A percentile compares a stretch with the other conserved stretches of the same genome.
These are phyloP conservation scores for Aspergillus sp. DNA, from an alignment of 2,329 filamentous ascomycete species.

Conservation along the genomic window DNA sequence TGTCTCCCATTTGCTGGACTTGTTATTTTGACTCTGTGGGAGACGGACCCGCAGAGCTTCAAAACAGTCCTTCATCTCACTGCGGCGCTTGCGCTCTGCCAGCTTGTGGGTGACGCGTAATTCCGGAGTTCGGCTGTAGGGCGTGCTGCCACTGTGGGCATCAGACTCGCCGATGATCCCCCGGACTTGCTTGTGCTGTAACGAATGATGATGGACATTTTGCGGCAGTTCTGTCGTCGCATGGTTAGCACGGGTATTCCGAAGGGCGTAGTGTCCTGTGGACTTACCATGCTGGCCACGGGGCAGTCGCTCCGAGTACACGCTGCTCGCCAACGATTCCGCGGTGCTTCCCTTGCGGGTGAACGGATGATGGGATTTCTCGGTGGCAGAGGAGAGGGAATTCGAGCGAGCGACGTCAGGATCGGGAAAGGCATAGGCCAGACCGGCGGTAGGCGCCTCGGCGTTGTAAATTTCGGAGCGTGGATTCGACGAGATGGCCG, in stretches of 20 bases:
- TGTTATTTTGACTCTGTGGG: constrained; percentile 48
- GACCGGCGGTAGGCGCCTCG: constrained; percentile 49
- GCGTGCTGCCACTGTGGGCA: constrained; percentile 40
- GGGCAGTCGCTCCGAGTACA: constrained; percentile 48
- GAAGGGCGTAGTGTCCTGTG: neutral
- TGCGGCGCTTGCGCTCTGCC: constrained; percentile 51
- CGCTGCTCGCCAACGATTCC: constrained; percentile 47
- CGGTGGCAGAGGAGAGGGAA: constrained; percentile 35
- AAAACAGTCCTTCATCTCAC: constrained; percentile 54
- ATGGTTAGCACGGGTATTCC: neutral
- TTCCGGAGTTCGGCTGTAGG: constrained; percentile 51
- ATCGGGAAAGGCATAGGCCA: constrained; percentile 52
- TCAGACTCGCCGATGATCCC: constrained; percentile 48
- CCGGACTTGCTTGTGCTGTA: constrained; percentile 50
- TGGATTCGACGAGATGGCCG: constrained; percentile 50
- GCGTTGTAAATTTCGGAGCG: constrained; percentile 51
- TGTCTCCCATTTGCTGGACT: constrained; percentile 55
- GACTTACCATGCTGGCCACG: constrained; percentile 48
- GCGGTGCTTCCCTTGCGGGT: constrained; percentile 48
- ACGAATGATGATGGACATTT: constrained; percentile 47
- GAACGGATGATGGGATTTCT: constrained; percentile 34
- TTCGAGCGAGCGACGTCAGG: constrained; percentile 43
- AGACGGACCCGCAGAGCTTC: constrained; percentile 46
- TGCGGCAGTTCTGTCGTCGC: constrained; percentile 42
- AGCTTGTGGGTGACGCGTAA: constrained; percentile 51